phyloP scores from a whole-genome alignment of 2,329 filamentous ascomycete genomes.

The Neofusicoccum cordaticola region DNA sequence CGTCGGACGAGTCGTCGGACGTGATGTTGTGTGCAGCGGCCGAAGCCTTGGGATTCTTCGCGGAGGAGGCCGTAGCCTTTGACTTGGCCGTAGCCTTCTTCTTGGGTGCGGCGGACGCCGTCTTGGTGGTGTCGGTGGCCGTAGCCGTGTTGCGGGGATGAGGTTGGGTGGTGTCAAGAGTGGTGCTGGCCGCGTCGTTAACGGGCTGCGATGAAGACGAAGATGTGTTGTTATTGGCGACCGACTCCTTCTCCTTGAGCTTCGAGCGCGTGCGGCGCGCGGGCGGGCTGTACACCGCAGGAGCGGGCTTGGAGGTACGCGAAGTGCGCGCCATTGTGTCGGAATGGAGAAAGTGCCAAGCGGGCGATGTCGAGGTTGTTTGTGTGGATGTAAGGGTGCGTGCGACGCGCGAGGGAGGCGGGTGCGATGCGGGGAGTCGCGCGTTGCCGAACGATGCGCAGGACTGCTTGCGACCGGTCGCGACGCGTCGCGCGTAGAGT shows the following conservation, averaged over 20 bases:
- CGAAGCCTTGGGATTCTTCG: not conserved
- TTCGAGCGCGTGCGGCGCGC: slow-evolving; percentile 7
- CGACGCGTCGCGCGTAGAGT: slow-evolving; percentile 1
- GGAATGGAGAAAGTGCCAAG: not conserved
- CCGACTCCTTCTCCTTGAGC: not conserved
- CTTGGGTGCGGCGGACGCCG: not conserved
- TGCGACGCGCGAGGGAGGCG: slow-evolving; percentile 5
- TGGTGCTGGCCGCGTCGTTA: not conserved
- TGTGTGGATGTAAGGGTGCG: not conserved
- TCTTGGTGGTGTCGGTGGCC: not conserved
- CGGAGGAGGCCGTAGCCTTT: not conserved
- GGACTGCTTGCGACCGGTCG: not conserved
- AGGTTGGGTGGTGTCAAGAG: not conserved
- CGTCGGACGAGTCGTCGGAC: not conserved
- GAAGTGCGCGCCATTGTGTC: slow-evolving; percentile 8
- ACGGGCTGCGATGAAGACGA: not conserved
- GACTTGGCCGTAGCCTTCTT: not conserved
- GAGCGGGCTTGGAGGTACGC: not conserved
- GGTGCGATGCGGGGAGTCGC: not conserved
- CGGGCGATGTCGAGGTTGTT: not conserved
- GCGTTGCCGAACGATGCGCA: not conserved
- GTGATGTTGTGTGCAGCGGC: not conserved
- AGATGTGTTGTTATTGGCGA: not conserved
- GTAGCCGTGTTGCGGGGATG: not conserved
- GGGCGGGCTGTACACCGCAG: not conserved